A percentile compares a stretch with the other conserved stretches of the same genome.
These are phyloP conservation scores for Coemansia sp. DNA, from an alignment of 192 early-diverging fungal genomes.

Conservation along the genomic window DNA sequence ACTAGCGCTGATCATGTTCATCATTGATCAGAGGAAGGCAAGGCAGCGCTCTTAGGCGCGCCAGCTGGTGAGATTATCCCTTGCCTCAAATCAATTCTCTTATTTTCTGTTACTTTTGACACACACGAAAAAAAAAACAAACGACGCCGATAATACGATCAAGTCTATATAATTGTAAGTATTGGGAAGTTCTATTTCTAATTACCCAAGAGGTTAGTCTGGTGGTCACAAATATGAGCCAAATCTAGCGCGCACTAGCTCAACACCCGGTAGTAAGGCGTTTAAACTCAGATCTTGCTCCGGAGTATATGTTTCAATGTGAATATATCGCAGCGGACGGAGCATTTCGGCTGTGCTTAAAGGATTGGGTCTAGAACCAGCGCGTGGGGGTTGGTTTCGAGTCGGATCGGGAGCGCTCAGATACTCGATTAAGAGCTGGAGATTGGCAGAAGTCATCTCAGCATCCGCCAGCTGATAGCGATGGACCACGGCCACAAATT, in stretches of 20 bases:
- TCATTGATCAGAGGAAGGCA: no score
- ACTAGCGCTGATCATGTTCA: no score
- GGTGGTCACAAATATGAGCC: slow-evolving; percentile 36
- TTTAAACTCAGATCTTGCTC: slow-evolving; percentile 20
- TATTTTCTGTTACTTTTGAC: background rate
- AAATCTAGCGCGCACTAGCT: slow-evolving; percentile 34
- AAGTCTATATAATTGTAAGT: no score
- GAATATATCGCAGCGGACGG: slow-evolving; percentile 28
- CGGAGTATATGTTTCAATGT: slow-evolving; percentile 15
- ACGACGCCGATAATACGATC: no score
- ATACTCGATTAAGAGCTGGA: slow-evolving; percentile 12
- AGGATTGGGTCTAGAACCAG: background rate
- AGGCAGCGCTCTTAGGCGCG: no score
- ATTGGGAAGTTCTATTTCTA: no score
- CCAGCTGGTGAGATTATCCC: no score
- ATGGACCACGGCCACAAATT: slow-evolving; percentile 13
- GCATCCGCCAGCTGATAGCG: slow-evolving; percentile 20
- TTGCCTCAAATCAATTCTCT: background rate
- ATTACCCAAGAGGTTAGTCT: background rate
- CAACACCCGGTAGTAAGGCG: slow-evolving; percentile 16
- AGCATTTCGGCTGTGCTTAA: slow-evolving; percentile 17
- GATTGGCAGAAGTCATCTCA: slow-evolving; percentile 33
- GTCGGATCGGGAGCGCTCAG: background rate
- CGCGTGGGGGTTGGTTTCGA: background rate
- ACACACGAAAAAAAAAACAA: no score